These are phyloP conservation scores for Ceriops decandra DNA, from an alignment of 345 rosid species.

Conservation along the genomic window DNA sequence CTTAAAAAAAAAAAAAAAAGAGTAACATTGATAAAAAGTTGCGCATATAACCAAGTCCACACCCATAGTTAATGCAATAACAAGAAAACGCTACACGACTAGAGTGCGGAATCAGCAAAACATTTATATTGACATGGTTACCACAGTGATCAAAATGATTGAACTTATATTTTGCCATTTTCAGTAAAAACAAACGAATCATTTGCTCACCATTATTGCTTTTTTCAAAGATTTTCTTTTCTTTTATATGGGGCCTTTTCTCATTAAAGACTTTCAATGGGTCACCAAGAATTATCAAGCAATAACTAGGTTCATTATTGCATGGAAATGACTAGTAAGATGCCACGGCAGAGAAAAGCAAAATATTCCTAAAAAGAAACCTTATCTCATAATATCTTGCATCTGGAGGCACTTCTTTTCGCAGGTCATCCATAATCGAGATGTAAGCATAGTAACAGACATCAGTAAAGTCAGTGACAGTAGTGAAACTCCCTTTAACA, in stretches of 20 bases:
- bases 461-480: constrained; percentile 69
- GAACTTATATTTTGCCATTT: no score
- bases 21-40: neutral
- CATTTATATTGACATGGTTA: no score
- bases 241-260: neutral
- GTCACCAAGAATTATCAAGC: neutral
- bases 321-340: neutral
- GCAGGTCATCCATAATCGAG: constrained; percentile 71
- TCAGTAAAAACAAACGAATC: no score
- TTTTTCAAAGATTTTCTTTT: no score
- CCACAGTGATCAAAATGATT: no score
- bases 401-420: constrained; percentile 37
- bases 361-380: constrained; percentile 30
- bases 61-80: no score
- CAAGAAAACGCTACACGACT: no score
- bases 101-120: no score
- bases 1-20: no score
- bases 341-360: neutral
- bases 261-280: neutral
- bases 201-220: no score
- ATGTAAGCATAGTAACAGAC: constrained; percentile 72
- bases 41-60: neutral
- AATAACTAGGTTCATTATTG: neutral
- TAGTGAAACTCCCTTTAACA: constrained; percentile 52
- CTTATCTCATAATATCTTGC: constrained; percentile 78